Conservation (phyloP, 202 grass and related monocot genomes). For the Digitaria exilis region DNA sequence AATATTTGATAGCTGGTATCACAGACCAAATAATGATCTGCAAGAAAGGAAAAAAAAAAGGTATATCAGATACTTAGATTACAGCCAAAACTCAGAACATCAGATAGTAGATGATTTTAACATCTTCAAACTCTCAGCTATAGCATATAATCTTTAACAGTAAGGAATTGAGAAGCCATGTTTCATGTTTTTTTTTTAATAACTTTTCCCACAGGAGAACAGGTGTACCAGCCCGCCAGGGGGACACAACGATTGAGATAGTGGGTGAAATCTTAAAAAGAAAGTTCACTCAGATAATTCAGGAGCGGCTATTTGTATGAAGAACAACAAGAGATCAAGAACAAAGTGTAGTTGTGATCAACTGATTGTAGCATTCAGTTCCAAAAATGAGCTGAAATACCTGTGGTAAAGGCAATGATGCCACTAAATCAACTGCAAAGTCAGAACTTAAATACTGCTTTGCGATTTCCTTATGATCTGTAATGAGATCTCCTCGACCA, state of each 20-base stretch:
- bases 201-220: not conserved
- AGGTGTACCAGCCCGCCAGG: not conserved
- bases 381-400: conserved; percentile 42
- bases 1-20: conserved; percentile 75
- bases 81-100: conserved; percentile 22
- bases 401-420: conserved; percentile 93
- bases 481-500: conserved; percentile 78
- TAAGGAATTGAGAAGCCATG: not conserved
- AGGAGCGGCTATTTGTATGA: not conserved
- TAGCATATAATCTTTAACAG: not conserved
- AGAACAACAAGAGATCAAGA: conserved; percentile 9
- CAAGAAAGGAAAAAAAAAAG: conserved; percentile 16
- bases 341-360: not conserved
- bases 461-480: conserved; percentile 68
- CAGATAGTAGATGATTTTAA: conserved; percentile 12
- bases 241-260: not conserved
- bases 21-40: conserved; percentile 94
- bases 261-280: not conserved
- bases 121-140: not conserved
- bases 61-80: conserved; percentile 26
- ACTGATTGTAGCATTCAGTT: not conserved
- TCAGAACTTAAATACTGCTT: conserved; percentile 77
- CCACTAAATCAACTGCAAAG: conserved; percentile 73
- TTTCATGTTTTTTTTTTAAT: conserved; percentile 7
- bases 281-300: not conserved